phyloP scores from a whole-genome alignment of 129 eudicot genomes.

The Solidago caesia region DNA sequence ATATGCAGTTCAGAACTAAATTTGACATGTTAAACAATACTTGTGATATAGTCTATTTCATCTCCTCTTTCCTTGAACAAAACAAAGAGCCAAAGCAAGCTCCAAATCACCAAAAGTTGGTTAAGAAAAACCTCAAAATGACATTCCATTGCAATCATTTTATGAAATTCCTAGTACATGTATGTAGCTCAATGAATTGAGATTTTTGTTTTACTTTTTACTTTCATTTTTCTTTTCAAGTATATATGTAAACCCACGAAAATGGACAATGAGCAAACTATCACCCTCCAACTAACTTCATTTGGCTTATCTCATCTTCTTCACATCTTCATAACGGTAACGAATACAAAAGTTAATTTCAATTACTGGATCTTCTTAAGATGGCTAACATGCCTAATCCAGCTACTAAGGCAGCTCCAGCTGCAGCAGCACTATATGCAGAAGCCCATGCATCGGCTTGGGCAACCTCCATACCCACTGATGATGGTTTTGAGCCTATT shows the following conservation, averaged over 20 bases:
- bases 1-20: neutral
- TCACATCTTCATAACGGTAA: neutral
- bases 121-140: neutral
- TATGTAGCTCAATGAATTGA: constrained; percentile 15
- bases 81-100: neutral
- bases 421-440: constrained; percentile 87
- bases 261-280: constrained; percentile 4
- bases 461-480: constrained; percentile 40
- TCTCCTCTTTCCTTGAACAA: neutral
- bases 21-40: neutral
- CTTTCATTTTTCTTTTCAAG: constrained; percentile 3
- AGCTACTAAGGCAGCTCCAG: constrained; percentile 90
- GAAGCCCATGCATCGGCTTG: constrained; percentile 92
- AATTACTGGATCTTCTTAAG: constrained; percentile 64
- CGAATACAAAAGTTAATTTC: constrained; percentile 14
- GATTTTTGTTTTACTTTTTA: constrained; percentile 4
- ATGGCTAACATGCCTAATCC: constrained; percentile 87
- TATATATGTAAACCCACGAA: constrained; percentile 9
- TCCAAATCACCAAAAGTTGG: neutral
- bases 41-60: neutral
- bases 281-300: constrained; percentile 12
- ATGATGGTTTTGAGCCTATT: constrained; percentile 32
- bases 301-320: constrained; percentile 8
- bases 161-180: constrained; percentile 20
- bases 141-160: constrained; percentile 4